Percentiles rank a stretch among this genome's conserved stretches.
These are phyloP conservation scores for Beta vulgaris DNA, from an alignment of 148 eudicot genomes.

Conservation along the genomic window DNA sequence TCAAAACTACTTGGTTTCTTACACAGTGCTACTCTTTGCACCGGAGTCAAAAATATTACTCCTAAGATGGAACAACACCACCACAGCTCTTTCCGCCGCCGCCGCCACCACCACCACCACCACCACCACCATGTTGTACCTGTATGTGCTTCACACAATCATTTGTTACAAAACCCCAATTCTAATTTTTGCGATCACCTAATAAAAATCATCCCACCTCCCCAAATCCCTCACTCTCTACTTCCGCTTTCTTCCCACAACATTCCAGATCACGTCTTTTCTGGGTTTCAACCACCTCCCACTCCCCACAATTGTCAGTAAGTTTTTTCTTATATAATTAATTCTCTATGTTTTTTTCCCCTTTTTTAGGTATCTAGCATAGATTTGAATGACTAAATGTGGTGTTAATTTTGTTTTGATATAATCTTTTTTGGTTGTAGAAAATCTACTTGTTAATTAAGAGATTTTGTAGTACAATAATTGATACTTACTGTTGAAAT, in stretches of 20 bases:
- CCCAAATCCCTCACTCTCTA: constrained; percentile 25
- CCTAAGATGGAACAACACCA: not conserved
- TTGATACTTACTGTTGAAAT: too few species aligned
- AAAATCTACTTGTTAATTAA: too few species aligned
- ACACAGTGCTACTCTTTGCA: too few species aligned
- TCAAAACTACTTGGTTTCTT: too few species aligned
- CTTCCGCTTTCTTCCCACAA: constrained; percentile 4
- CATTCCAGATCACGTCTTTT: not conserved
- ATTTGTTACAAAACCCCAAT: constrained; percentile 2
- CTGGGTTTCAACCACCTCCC: not conserved
- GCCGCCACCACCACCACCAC: constrained; percentile 27
- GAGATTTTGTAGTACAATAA: too few species aligned
- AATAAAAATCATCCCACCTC: constrained; percentile 16
- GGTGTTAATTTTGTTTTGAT: not conserved
- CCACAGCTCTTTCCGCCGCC: constrained; percentile 9
- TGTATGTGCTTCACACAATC: constrained; percentile 27
- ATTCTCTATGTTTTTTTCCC: not conserved
- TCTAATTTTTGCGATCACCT: constrained; percentile 25
- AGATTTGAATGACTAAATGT: not conserved
- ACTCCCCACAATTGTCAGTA: constrained; percentile 25
- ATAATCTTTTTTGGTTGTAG: too few species aligned
- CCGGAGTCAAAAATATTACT: not conserved
- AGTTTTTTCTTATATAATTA: constrained; percentile 6
- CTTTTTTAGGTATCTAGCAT: not conserved
- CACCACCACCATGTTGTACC: constrained; percentile 31